phyloP scores from a whole-genome alignment of 202 grass and related monocot species.

The Cymbopogon flexuosus region DNA sequence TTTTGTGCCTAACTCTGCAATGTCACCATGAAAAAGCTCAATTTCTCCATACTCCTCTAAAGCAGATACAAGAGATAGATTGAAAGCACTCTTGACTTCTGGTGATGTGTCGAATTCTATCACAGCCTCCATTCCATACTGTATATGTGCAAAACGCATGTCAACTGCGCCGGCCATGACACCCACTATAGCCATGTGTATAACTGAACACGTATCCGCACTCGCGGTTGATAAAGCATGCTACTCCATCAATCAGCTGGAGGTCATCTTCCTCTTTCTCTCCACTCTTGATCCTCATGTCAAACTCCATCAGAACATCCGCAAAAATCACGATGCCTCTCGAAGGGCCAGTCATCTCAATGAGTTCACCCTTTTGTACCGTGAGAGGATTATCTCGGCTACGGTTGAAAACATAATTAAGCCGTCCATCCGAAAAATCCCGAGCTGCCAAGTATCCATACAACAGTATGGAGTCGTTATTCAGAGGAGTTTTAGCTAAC shows the following conservation, averaged over 20 bases:
- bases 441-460: slow-evolving; percentile 6
- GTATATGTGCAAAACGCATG: not conserved
- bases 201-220: not conserved
- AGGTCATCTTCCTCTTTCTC: not conserved
- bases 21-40: not conserved
- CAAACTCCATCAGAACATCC: not conserved
- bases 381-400: not conserved
- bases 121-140: not conserved
- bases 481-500: no score
- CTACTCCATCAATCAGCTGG: not conserved
- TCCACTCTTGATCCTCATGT: not conserved
- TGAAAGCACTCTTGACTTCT: not conserved
- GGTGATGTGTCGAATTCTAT: not conserved
- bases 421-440: not conserved
- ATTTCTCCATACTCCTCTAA: not conserved
- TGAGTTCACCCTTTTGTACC: not conserved
- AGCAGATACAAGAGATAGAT: not conserved
- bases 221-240: rapidly evolving
- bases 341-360: slow-evolving; percentile 1
- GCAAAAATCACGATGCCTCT: not conserved
- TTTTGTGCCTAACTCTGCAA: not conserved
- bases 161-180: not conserved
- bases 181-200: not conserved
- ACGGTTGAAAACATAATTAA: not conserved
- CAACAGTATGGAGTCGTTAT: not conserved